Evolutionary conservation across 805 yeast genomes (phyloP).

Genomic region (Kuraishia capsulata): DNA sequence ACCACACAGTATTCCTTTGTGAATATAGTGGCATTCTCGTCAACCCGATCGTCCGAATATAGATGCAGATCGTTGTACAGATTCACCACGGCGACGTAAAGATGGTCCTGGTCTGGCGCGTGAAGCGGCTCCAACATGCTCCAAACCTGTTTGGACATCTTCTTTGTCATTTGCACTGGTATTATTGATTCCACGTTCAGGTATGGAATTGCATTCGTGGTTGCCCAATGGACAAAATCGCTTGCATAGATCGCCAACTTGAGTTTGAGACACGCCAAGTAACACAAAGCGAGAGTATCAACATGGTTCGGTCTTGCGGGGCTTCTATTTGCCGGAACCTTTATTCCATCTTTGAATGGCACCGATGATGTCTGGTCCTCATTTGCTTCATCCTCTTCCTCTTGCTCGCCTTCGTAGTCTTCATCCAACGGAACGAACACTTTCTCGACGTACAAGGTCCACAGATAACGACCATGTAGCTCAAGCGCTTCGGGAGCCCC

Average conservation of each 20-base stretch:
- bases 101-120: slow-evolving; percentile 28
- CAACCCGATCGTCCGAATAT: neutral
- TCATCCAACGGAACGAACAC: neutral
- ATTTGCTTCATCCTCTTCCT: neutral
- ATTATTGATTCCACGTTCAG: slow-evolving; percentile 27
- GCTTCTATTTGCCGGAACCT: too few relatives aligned
- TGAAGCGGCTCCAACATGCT: slow-evolving; percentile 28
- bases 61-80: neutral
- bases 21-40: neutral
- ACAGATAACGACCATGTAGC: slow-evolving; percentile 4
- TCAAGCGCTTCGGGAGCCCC: slow-evolving; percentile 6
- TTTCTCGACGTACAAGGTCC: neutral
- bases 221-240: slow-evolving; percentile 35
- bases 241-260: slow-evolving; percentile 39
- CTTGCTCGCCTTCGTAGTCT: neutral
- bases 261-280: slow-evolving; percentile 39
- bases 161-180: slow-evolving; percentile 26
- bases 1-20: slow-evolving; percentile 11
- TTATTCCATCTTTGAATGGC: too few relatives aligned
- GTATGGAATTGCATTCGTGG: slow-evolving; percentile 39
- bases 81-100: slow-evolving; percentile 9
- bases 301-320: neutral
- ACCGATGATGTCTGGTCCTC: neutral
- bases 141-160: slow-evolving; percentile 28
- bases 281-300: slow-evolving; percentile 27